Base-by-base conservation (phyloP, 257 asterid genomes). In the Salvia hispanica region DNA sequence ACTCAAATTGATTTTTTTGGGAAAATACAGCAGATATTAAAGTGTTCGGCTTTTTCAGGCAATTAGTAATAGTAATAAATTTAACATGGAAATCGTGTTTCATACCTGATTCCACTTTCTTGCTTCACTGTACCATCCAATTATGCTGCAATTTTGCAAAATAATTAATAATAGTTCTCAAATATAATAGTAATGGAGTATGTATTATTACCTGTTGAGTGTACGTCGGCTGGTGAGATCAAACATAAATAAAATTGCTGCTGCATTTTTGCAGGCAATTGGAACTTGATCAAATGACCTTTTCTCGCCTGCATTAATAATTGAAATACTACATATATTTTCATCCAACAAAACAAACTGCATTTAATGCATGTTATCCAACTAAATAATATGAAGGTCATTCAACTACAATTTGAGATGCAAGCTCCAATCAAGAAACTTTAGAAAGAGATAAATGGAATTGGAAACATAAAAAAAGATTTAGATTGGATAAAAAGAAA, bases 221-320 rank as follows among this genome's bases (percentile, higher is more conserved):
- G 98, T 85, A 37, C 84, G 69, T 31, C 96, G 75, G 53, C 88
- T 91, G 58, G 96, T 91, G 34, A 91, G 98, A 81, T 91, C 98
- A 57, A 91, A 91, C 98, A 91, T 89, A 57, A 87, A 86, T 46
- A 91, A 62, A 67, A 91, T 87, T 12, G 96, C 96, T 2, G 89
- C 95, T 0, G 98, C 88, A 76, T 91, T 94, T 80, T 81, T 89
- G 77, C 98, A 89, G 57, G 96, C 95, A 68, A 86, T 79, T 11
- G 97, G 96, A 12, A 91, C 84, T 81, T 88, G 97, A 67, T 88
- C 95, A 43, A 79, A 37, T 54, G 97, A 88, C 31, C 79, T 60
- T 3, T 66, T 68, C 51, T 89, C 95, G 46, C 96, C 96, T 89
- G 78, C 76, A 65, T 36, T 55, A 7, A 33, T 55, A 5, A 6